These are phyloP conservation scores for Pseudozyma pruni DNA, from an alignment of 1,284 basidiomycete genomes.

Conservation along the genomic window DNA sequence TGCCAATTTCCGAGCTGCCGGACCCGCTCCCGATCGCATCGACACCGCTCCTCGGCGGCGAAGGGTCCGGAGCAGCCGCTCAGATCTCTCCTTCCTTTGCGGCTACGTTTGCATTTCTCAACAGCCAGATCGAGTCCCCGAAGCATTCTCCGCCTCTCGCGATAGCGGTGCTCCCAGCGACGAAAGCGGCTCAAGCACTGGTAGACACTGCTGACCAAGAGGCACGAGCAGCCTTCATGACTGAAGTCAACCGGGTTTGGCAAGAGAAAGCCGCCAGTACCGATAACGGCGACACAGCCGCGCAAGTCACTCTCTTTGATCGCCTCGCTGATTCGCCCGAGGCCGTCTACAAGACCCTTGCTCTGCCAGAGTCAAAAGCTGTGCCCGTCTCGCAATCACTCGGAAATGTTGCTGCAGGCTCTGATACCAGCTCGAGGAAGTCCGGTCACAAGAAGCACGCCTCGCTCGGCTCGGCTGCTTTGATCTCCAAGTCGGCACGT, in stretches of 20 bases:
- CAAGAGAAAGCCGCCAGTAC: background rate
- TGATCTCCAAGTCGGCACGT: constrained; percentile 29
- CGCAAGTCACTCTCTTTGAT: constrained; percentile 17
- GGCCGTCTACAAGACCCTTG: constrained; percentile 31
- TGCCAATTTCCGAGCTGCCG: background rate
- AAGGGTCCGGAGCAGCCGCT: constrained; percentile 12
- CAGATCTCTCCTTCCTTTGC: constrained; percentile 36
- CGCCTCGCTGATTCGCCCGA: constrained; percentile 39
- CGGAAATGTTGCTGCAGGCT: constrained; percentile 7
- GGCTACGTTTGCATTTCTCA: constrained; percentile 33
- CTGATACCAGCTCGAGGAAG: background rate
- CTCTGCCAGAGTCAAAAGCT: constrained; percentile 1
- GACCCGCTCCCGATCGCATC: constrained; percentile 5
- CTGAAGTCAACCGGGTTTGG: background rate
- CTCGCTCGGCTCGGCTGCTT: constrained; percentile 25
- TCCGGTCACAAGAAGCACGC: constrained; percentile 30
- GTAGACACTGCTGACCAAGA: background rate
- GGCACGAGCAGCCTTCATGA: background rate
- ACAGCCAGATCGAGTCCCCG: constrained; percentile 32
- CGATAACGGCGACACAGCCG: background rate
- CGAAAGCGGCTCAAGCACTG: background rate
- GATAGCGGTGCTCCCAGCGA: background rate
- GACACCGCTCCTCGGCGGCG: constrained; percentile 5
- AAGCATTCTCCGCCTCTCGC: constrained; percentile 7
- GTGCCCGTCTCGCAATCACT: constrained; percentile 30